Evolutionary conservation across 2,329 filamentous ascomycete genomes (phyloP).

Genomic region (Talaromyces sp.): DNA sequence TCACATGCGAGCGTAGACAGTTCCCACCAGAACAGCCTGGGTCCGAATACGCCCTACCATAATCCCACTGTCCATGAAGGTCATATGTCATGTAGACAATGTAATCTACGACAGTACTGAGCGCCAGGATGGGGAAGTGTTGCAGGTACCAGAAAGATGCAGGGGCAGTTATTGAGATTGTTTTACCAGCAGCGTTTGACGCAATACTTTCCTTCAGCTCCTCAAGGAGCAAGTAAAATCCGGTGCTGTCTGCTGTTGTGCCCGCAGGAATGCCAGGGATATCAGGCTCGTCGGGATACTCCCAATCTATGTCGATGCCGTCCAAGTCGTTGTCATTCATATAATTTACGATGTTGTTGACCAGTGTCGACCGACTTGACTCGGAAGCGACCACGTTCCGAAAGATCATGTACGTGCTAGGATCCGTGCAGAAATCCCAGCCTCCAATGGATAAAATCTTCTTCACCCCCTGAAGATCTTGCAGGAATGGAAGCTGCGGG

Average conservation of each 20-base stretch:
- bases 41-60: background rate
- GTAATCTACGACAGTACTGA: constrained; percentile 28
- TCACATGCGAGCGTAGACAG: constrained; percentile 36
- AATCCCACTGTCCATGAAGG: constrained; percentile 3
- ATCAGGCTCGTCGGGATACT: constrained; percentile 33
- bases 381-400: too few relatives aligned
- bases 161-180: too few relatives aligned
- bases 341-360: too few relatives aligned
- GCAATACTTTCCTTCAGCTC: too few relatives aligned
- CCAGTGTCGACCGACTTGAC: too few relatives aligned
- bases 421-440: background rate
- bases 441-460: background rate
- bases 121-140: constrained; percentile 23
- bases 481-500: too few relatives aligned
- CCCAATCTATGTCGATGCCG: background rate
- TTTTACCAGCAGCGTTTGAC: too few relatives aligned
- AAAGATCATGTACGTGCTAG: too few relatives aligned
- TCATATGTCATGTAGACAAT: constrained; percentile 33
- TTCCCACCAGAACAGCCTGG: constrained; percentile 20
- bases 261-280: too few relatives aligned
- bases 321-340: constrained; percentile 32
- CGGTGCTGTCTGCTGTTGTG: too few relatives aligned
- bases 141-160: constrained; percentile 31
- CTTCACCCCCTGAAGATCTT: too few relatives aligned
- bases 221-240: constrained; percentile 27